These are phyloP conservation scores for Nitzschia sp. DNA, from an alignment of 108 stramenopile genomes.

Conservation along the genomic window DNA sequence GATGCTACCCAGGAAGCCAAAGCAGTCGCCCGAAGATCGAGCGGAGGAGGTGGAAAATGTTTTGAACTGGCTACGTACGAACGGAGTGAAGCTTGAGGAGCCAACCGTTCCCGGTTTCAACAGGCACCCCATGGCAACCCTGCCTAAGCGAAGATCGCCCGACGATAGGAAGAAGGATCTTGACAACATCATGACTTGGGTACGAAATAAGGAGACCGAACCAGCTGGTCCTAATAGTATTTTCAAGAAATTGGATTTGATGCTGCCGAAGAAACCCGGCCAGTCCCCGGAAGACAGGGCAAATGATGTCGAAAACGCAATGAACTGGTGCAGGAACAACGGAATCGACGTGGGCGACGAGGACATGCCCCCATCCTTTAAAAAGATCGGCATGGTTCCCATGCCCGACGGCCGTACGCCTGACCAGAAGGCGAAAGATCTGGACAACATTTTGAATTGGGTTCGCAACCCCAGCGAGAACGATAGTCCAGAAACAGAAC, in stretches of 20 bases:
- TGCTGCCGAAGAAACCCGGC: conserved; percentile 10
- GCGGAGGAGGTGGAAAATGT: conserved; percentile 40
- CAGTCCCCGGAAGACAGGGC: conserved; percentile 26
- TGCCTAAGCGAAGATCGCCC: conserved; percentile 10
- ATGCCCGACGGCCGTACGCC: conserved; percentile 20
- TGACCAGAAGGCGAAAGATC: conserved; percentile 18
- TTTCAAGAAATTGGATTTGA: conserved; percentile 24
- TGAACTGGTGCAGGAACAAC: conserved; percentile 37
- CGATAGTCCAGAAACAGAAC: not conserved
- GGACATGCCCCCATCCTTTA: not conserved
- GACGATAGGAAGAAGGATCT: conserved; percentile 22
- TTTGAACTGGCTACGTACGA: conserved; percentile 28
- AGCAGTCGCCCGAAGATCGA: conserved; percentile 18
- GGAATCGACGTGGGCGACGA: not conserved
- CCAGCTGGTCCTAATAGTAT: conserved; percentile 22
- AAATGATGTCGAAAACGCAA: conserved; percentile 34
- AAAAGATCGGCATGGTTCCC: not conserved
- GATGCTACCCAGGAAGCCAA: conserved; percentile 17
- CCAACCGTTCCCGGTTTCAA: not conserved
- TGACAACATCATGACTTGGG: conserved; percentile 20
- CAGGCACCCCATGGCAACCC: conserved; percentile 3
- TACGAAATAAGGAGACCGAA: conserved; percentile 4
- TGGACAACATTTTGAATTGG: conserved; percentile 17
- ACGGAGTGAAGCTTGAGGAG: conserved; percentile 10
- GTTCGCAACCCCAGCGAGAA: not conserved